A percentile compares a stretch with the other conserved stretches of the same genome.
Evolutionary conservation across 352 stramenopile genomes (phyloP).

Genomic region (Pythium graminicola): DNA sequence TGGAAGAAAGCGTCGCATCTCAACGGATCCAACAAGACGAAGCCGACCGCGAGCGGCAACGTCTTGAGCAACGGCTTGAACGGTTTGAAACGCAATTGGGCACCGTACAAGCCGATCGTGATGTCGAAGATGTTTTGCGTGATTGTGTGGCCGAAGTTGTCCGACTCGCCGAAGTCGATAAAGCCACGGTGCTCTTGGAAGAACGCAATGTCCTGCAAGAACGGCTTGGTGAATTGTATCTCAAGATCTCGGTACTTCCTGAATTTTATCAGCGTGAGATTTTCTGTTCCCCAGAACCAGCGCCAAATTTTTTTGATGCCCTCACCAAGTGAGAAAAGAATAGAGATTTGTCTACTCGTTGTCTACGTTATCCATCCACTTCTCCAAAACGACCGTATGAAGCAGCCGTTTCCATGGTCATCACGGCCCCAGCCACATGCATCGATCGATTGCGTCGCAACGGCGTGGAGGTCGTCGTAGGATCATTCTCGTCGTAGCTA

Average conservation of each 20-base stretch:
- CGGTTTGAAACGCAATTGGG: conserved; percentile 59
- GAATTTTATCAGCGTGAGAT: conserved; percentile 84
- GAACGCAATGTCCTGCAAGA: conserved; percentile 68
- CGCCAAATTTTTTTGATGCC: conserved; percentile 71
- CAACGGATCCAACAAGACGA: conserved; percentile 22
- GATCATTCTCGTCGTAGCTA: conserved; percentile 9
- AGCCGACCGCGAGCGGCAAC: conserved; percentile 28
- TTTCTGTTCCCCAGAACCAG: conserved; percentile 70
- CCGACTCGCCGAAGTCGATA: conserved; percentile 50
- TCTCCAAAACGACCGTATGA: conserved; percentile 35
- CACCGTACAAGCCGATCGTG: conserved; percentile 30
- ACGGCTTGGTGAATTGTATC: conserved; percentile 58
- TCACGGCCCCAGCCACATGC: conserved; percentile 76
- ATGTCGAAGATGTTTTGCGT: conserved; percentile 50
- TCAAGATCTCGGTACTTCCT: conserved; percentile 78
- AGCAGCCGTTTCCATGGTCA: conserved; percentile 61
- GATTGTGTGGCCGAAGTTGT: conserved; percentile 54
- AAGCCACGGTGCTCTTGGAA: conserved; percentile 45
- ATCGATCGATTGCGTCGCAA: conserved; percentile 68
- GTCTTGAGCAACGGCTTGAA: conserved; percentile 36
- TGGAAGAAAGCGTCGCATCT: conserved; percentile 22
- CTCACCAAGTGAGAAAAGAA: conserved; percentile 39
- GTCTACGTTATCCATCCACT: conserved; percentile 25
- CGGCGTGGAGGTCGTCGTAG: not conserved
- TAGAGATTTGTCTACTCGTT: not conserved